Evolutionary conservation across 495 filamentous ascomycete genomes (phyloP).

Genomic region (Stereocaulon alpinum): DNA sequence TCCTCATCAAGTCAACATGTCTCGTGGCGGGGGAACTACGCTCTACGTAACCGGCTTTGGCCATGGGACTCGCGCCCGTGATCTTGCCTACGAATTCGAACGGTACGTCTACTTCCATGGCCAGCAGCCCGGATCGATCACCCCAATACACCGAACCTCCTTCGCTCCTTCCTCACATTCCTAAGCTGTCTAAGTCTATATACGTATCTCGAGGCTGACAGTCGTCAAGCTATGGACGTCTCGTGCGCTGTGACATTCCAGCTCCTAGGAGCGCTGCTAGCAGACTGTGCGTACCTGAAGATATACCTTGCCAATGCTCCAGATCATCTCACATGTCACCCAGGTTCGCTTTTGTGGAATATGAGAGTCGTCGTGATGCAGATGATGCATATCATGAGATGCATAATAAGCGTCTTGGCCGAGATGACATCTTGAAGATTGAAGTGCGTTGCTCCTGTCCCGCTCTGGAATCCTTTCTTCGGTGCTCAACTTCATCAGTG

Average conservation of each 20-base stretch:
- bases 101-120: slow-evolving; percentile 60
- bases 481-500: slow-evolving; percentile 49
- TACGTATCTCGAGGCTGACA: slow-evolving; percentile 6
- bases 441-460: slow-evolving; percentile 50
- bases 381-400: slow-evolving; percentile 99
- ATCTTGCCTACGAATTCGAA: slow-evolving; percentile 99
- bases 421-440: slow-evolving; percentile 94
- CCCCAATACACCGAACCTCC: neutral
- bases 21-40: slow-evolving; percentile 80
- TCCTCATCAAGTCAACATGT: slow-evolving; percentile 47
- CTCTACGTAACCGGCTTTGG: slow-evolving; percentile 98
- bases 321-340: slow-evolving; percentile 19
- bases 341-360: slow-evolving; percentile 98
- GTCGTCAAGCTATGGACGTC: slow-evolving; percentile 73
- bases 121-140: neutral
- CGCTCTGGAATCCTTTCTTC: too few relatives aligned
- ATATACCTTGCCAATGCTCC: neutral
- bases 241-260: slow-evolving; percentile 97
- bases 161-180: neutral
- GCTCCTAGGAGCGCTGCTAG: slow-evolving; percentile 86
- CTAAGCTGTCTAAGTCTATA: neutral
- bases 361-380: slow-evolving; percentile 96
- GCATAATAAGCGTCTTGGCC: slow-evolving; percentile 97
- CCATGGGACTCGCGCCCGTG: slow-evolving; percentile 96
- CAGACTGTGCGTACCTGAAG: slow-evolving; percentile 65